Conservation (phyloP, 2,329 filamentous ascomycete species). For the Phialemoniopsis sp. region DNA sequence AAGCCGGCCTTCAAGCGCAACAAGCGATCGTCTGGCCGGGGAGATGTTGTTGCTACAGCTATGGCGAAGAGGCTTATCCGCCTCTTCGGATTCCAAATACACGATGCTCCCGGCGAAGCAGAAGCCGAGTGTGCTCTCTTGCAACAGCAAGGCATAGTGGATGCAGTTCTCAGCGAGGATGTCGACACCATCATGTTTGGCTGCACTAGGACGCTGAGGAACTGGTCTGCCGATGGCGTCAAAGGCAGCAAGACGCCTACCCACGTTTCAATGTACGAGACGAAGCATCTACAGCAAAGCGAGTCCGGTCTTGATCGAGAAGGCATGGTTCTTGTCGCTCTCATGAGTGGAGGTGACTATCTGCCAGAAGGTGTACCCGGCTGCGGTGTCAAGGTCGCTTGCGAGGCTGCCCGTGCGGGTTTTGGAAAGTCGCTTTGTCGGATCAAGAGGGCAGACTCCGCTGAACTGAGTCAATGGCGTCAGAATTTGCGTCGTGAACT, state of each 20-base stretch:
- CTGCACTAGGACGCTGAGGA: slow-evolving; percentile 71
- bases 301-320: slow-evolving; percentile 67
- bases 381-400: slow-evolving; percentile 84
- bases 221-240: slow-evolving; percentile 72
- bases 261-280: slow-evolving; percentile 80
- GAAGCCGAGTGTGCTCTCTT: slow-evolving; percentile 92
- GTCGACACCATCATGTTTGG: slow-evolving; percentile 98
- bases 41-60: slow-evolving; percentile 64
- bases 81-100: slow-evolving; percentile 77
- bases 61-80: slow-evolving; percentile 80
- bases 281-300: slow-evolving; percentile 43
- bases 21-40: slow-evolving; percentile 62
- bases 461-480: slow-evolving; percentile 66
- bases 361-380: slow-evolving; percentile 81
- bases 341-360: slow-evolving; percentile 97
- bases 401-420: slow-evolving; percentile 83
- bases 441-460: slow-evolving; percentile 54
- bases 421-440: slow-evolving; percentile 75
- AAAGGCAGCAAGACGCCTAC: slow-evolving; percentile 67
- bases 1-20: slow-evolving; percentile 77
- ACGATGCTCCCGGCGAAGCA: slow-evolving; percentile 89
- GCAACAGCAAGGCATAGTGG: slow-evolving; percentile 77
- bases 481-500: slow-evolving; percentile 70
- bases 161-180: slow-evolving; percentile 93
- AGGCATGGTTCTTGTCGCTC: slow-evolving; percentile 88